Conservation (phyloP, 2,329 filamentous ascomycete species). For the Sclerotinia sclerotiorum region DNA sequence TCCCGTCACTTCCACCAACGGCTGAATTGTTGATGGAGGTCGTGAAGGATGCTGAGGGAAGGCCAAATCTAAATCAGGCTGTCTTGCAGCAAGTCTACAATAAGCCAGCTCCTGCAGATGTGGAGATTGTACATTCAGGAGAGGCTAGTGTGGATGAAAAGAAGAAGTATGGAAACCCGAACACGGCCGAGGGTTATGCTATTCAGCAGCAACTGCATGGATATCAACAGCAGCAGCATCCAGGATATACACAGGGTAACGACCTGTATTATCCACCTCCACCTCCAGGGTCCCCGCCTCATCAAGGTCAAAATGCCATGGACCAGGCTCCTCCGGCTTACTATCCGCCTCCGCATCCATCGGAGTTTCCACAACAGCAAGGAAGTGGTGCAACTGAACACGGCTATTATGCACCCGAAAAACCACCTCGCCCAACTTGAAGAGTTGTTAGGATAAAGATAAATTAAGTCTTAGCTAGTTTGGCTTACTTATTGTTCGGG, state of each 20-base stretch:
- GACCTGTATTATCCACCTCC: conserved; percentile 19
- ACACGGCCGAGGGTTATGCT: conserved; percentile 18
- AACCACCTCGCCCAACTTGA: conserved; percentile 17
- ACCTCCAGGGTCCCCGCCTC: conserved; percentile 7
- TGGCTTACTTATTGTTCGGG: neutral
- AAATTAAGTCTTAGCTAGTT: neutral
- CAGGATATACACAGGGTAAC: conserved; percentile 8
- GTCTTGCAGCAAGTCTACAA: conserved; percentile 41
- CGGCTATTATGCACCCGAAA: conserved; percentile 23
- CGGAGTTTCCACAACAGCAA: conserved; percentile 8
- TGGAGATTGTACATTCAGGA: conserved; percentile 20
- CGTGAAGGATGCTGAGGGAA: conserved; percentile 81
- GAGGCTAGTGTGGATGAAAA: conserved; percentile 25
- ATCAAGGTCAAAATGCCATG: neutral
- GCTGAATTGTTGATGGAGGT: conserved; percentile 59
- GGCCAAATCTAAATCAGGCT: conserved; percentile 61
- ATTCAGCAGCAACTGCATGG: conserved; percentile 14
- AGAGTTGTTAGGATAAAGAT: neutral
- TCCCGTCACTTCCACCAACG: conserved; percentile 27
- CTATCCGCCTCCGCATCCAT: neutral
- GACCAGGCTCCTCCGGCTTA: conserved; percentile 7
- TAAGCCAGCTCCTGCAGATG: conserved; percentile 22
- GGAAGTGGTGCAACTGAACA: conserved; percentile 1
- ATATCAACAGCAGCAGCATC: conserved; percentile 5
- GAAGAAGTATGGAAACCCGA: conserved; percentile 24